A percentile compares a stretch with the other conserved stretches of the same genome.
These are phyloP conservation scores for Alopecurus myosuroides DNA, from an alignment of 176 grass and related monocot genomes.

Conservation along the genomic window DNA sequence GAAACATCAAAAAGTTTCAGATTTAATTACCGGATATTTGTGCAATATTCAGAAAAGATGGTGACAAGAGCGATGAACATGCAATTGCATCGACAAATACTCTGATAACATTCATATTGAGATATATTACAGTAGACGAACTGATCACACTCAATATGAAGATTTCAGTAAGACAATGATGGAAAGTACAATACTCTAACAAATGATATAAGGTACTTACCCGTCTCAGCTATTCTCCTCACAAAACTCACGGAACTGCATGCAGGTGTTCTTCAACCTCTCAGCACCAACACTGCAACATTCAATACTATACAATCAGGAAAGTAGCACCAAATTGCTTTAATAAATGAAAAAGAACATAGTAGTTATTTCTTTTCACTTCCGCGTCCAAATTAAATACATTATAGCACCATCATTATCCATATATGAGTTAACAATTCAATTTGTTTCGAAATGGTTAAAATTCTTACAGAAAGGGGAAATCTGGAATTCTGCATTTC, in stretches of 20 bases:
- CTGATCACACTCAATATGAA: background rate
- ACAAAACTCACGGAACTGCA: constrained; percentile 37
- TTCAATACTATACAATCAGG: constrained; percentile 4
- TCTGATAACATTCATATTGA: too few relatives aligned
- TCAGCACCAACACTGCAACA: constrained; percentile 55
- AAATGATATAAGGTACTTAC: constrained; percentile 29
- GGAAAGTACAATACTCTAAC: background rate
- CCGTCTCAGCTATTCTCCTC: constrained; percentile 39
- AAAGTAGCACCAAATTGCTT: background rate
- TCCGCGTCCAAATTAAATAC: background rate
- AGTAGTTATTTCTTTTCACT: background rate
- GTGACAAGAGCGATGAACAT: background rate
- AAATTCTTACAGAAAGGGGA: too few relatives aligned
- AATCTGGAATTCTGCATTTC: too few relatives aligned
- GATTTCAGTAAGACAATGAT: background rate
- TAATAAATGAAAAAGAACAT: background rate
- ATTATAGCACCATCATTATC: background rate
- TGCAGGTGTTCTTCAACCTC: constrained; percentile 42
- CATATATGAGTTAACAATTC: background rate
- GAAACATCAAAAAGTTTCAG: background rate
- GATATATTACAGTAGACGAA: background rate
- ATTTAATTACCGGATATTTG: background rate
- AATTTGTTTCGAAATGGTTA: too few relatives aligned
- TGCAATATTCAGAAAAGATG: background rate
- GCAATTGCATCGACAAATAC: background rate